Evolutionary conservation across 169 alveolate genomes (phyloP), one percentile per base, ranked within the genome.

Genomic region (Plasmodium yoelii): DNA sequence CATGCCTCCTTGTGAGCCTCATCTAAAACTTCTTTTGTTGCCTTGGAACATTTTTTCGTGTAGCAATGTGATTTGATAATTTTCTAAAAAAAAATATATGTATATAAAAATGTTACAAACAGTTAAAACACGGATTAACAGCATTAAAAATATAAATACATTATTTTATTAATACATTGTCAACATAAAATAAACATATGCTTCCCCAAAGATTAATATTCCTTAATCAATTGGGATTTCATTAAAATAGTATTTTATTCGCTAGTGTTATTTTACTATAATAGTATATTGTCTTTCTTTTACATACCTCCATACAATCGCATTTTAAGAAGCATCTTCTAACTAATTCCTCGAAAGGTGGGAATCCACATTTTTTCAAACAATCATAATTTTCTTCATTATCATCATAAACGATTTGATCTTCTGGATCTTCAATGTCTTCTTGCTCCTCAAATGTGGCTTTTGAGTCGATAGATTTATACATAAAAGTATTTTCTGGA

Each of bases 311-410:
- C 96, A 93, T 93, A 70, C 96, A 93, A n/a, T 88, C 93, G 61
- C 96, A 93, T 59, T 90, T 90, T 26, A 80, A 64, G 92, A 93
- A 90, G 64, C 96, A 93, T 53, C 87, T 89, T 56, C 92, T 86
- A 60, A 93, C 91, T 49, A 93, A 70, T 59, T 93, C 94, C 28
- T 92, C 93, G 28, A 93, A 87, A 24, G 94, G 87, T 39, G 60
- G 61, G 82, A 88, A 93, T 49, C 96, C 96, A 61, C 96, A 93
- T 55, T 72, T 89, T 63, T 87, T 70, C 18, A 93, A 73, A 72
- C 96, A 93, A 44, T 92, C 93, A 93, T 93, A 93, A 70, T 93
- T 94, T 44, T 55, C 88, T 71, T 67, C 75, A 92, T 94, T 93
- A 61, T 93, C 96, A 46, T 93, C 96, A 55, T 93, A 94, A 61